Base-by-base conservation (phyloP, 345 rosid species). In the Gossypium sturtianum region DNA sequence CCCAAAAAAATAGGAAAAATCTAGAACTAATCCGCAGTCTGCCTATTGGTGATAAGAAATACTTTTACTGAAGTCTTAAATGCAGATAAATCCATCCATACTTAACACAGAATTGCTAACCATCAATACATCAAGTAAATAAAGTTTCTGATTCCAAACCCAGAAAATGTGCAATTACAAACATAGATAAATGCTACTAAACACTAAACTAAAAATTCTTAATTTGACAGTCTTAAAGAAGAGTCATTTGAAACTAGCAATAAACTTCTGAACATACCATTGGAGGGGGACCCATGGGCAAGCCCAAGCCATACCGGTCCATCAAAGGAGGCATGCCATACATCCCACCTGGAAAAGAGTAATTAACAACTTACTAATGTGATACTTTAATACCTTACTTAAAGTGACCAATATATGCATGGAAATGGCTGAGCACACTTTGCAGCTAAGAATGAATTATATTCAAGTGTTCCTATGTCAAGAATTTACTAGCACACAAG, bases 251-350 rank as follows among this genome's bases (percentile, higher is more conserved):
- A 34, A 45, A 38, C 65, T 72, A 70, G n/a, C 20, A 69, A 54
- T 48, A 45, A 71, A 68, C 53, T 47, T 70, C 45, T 59, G 60
- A 27, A 75, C 90, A 72, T 90, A 95, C 99, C 99, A 95, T 85
- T 51, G 89, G 77, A 64, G 90, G 85, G 79, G 90, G 94, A 72
- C 89, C 88, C 89, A 95, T 89, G 13, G 98, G 89, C 88, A 95
- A 82, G 71, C 86, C 87, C 81, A 95, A 84, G 74, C 98, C 97
- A 70, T 87, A 93, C 9, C 98, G 90, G 75, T 95, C 97, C 86
- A 95, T 91, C 69, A 93, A 71, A 51, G 98, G 94, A 52, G 97
- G 97, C 81, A 95, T 84, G 57, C 92, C 89, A 80, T 93, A 95
- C 87, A 95, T 88, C 34, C 89, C 90, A 74, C 92, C 98, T 92